Base-by-base conservation (phyloP, 805 yeast genomes). In the Brettanomyces anomalus region DNA sequence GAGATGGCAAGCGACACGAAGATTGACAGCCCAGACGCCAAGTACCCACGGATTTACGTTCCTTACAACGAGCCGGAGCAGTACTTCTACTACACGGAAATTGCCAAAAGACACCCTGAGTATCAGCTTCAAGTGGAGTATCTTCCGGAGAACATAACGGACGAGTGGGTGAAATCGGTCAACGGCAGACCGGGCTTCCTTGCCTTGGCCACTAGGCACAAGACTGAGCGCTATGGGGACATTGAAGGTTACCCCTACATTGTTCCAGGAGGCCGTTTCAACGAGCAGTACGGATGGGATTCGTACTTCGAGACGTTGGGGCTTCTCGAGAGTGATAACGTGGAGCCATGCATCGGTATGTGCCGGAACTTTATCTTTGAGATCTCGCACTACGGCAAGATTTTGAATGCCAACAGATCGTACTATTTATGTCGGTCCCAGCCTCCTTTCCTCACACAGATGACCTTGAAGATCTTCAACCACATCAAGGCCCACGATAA, bases 241-340 rank as follows among this genome's bases (percentile, higher is more conserved):
- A 46, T 58, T 34, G 67, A 73, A 33, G 86, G 88, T 17, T 79
- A 74, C 54, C 96, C 95, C 0, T 90, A 90, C 61, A 84, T 86
- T 15, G 97, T 90, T 19, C 98, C 98, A 1, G 98, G 98, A 15
- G 97, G 98, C 18, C 70, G 98, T 49, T 90, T 90, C 64, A 93
- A 93, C 65, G 98, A 90, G 64, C 73, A 88, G 45, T 90, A 93
- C 56, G 98, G 97, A 14, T 90, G 98, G 98, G 98, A 90, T 61
- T 87, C 96, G 2, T 90, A 93, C 57, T 85, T 93, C 82, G 88
- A 82, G 57, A 76, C 93, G 0, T 62, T 88, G 19, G 98, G 97
- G 1, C 68, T 93, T 35, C 60, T 93, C 20, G 72, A 75, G 21
- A 83, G 84, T 55, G 75, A 72, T 34, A 71, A 77, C 40, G 61